These are phyloP conservation scores for Lanzia echinophila DNA, from an alignment of 2,329 filamentous ascomycete genomes.

Conservation along the genomic window DNA sequence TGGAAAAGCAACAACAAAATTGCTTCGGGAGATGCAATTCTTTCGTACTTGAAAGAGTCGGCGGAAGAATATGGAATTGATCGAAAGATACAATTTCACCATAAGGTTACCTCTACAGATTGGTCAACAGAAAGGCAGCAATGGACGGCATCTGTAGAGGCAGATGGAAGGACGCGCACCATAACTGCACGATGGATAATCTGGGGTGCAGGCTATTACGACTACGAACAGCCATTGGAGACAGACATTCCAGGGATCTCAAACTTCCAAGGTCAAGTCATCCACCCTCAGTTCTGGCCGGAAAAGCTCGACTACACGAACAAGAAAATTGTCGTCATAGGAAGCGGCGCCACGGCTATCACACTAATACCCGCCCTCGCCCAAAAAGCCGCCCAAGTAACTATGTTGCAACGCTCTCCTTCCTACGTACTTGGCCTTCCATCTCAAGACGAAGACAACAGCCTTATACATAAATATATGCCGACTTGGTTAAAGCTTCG, in stretches of 20 bases:
- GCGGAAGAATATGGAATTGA: slow-evolving; percentile 47
- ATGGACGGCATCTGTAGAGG: slow-evolving; percentile 45
- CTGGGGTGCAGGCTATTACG: slow-evolving; percentile 58
- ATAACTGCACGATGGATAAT: slow-evolving; percentile 44
- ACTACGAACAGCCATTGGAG: slow-evolving; percentile 50
- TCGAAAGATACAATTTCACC: slow-evolving; percentile 45
- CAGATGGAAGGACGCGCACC: slow-evolving; percentile 27
- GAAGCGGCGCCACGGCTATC: slow-evolving; percentile 65
- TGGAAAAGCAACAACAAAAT: slow-evolving; percentile 52
- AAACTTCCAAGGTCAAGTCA: slow-evolving; percentile 49
- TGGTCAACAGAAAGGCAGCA: slow-evolving; percentile 48
- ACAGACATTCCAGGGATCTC: slow-evolving; percentile 51
- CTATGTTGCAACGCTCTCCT: slow-evolving; percentile 75
- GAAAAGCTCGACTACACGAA: slow-evolving; percentile 55
- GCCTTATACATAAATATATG: slow-evolving; percentile 26
- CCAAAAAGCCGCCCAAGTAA: slow-evolving; percentile 57
- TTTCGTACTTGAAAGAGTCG: slow-evolving; percentile 46
- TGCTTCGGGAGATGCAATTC: slow-evolving; percentile 46
- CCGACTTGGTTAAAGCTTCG: slow-evolving; percentile 37
- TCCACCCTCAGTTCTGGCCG: slow-evolving; percentile 73
- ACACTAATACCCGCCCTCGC: slow-evolving; percentile 67
- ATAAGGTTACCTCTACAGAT: slow-evolving; percentile 42
- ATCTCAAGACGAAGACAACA: slow-evolving; percentile 21
- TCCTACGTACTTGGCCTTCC: slow-evolving; percentile 51
- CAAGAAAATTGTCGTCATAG: slow-evolving; percentile 37